phyloP scores from a whole-genome alignment of 805 yeast species.

The Wickerhamiella alocasiicola region DNA sequence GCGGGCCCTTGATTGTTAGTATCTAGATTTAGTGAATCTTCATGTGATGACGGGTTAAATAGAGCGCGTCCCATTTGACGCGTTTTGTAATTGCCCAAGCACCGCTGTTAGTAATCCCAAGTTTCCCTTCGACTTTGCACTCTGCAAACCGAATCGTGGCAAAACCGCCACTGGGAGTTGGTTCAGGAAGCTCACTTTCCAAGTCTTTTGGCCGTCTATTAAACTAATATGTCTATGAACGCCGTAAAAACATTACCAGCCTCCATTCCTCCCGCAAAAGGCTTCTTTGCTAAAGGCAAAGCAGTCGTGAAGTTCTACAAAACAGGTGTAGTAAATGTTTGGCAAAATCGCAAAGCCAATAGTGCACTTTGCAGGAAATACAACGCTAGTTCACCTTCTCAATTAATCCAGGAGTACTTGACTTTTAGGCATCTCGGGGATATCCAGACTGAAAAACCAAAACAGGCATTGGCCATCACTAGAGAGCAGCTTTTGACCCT shows the following conservation, averaged over 20 bases:
- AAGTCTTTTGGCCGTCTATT: too few species aligned
- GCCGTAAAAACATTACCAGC: conserved; percentile 26
- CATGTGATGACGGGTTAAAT: too few species aligned
- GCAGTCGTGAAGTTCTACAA: conserved; percentile 31
- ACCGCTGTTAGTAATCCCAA: too few species aligned
- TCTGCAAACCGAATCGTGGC: too few species aligned
- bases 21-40: too few species aligned
- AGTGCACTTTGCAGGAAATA: conserved; percentile 15
- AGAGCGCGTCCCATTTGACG: too few species aligned
- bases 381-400: conserved; percentile 14
- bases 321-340: conserved; percentile 36
- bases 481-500: conserved; percentile 40
- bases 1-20: too few species aligned
- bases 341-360: conserved; percentile 30
- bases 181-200: too few species aligned
- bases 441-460: neutral
- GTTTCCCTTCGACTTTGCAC: too few species aligned
- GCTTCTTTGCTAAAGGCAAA: conserved; percentile 21
- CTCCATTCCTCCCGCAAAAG: conserved; percentile 17
- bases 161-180: too few species aligned
- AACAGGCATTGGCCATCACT: conserved; percentile 17
- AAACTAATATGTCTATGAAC: too few species aligned
- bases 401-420: conserved; percentile 17
- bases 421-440: conserved; percentile 9
- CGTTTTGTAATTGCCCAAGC: too few species aligned